Evolutionary conservation across 441 rosid species (phyloP).

Genomic region (Erysimum cheiri): DNA sequence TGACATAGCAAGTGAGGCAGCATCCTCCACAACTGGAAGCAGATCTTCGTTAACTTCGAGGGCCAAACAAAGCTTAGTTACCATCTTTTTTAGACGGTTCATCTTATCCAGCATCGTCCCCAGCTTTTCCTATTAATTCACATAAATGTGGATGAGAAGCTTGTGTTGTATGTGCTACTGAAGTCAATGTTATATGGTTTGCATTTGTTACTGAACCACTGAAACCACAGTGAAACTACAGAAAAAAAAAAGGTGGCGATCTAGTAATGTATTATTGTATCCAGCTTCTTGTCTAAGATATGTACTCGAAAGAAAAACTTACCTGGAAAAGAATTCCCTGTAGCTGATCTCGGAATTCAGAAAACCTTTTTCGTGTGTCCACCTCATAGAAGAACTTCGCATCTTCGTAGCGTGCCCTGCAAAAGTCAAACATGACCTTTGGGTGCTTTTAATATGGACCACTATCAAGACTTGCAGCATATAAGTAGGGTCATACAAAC

Average conservation of each 20-base stretch:
- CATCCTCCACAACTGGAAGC: constrained; percentile 67
- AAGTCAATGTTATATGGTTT: constrained; percentile 16
- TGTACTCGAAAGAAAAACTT: constrained; percentile 47
- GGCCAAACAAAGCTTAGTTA: constrained; percentile 56
- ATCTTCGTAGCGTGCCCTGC: constrained; percentile 98
- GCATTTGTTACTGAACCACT: constrained; percentile 26
- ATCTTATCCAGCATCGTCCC: constrained; percentile 96
- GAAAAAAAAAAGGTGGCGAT: constrained; percentile 18
- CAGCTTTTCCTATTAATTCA: constrained; percentile 74
- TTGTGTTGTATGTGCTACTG: constrained; percentile 17
- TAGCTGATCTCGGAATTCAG: constrained; percentile 78
- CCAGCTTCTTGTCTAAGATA: constrained; percentile 15
- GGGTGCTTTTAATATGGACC: constrained; percentile 26
- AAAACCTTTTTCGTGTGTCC: constrained; percentile 75
- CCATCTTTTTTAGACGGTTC: constrained; percentile 68
- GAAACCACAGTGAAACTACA: constrained; percentile 9
- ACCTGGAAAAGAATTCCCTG: constrained; percentile 96
- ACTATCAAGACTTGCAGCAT: constrained; percentile 10
- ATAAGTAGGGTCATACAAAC: constrained; percentile 18
- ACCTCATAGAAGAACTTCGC: constrained; percentile 94
- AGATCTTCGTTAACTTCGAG: constrained; percentile 59
- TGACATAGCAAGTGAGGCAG: constrained; percentile 95
- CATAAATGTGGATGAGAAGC: constrained; percentile 21
- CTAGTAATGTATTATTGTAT: constrained; percentile 6
- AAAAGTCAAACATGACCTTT: constrained; percentile 37